Conservation (phyloP, 2,329 filamentous ascomycete species). For the Trichoderma harzianum region DNA sequence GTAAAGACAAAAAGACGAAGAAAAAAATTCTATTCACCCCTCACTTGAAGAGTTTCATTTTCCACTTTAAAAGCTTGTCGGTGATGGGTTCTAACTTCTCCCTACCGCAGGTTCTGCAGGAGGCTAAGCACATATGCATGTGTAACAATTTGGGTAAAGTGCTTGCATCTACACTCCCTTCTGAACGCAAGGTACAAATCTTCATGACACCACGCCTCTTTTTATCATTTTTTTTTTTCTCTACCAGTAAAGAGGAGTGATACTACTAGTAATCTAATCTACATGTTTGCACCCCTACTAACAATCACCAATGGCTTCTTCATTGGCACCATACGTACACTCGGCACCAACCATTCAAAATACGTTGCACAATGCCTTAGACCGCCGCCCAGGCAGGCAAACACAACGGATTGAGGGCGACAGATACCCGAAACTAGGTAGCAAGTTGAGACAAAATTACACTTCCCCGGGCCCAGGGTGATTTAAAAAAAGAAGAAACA, state of each 20-base stretch:
- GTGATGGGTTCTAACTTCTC: no score
- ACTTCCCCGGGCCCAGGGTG: not conserved
- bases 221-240: not conserved
- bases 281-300: not conserved
- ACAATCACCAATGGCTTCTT: not conserved
- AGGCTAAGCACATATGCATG: slow-evolving; percentile 14
- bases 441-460: not conserved
- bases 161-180: slow-evolving; percentile 11
- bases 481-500: not conserved
- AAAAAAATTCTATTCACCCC: not conserved
- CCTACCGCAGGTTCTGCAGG: not conserved
- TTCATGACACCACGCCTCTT: not conserved
- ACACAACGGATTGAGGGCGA: not conserved
- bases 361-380: not conserved
- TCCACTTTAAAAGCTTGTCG: not conserved
- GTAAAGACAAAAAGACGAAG: not conserved
- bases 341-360: not conserved
- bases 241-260: not conserved
- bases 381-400: not conserved
- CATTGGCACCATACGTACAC: not conserved
- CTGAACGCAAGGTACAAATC: not conserved
- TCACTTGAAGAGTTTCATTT: not conserved
- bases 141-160: slow-evolving; percentile 8
- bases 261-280: not conserved
- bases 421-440: not conserved